Evolutionary conservation across 768 basidiomycete genomes (phyloP).

Genomic region (Plicaturopsis crispa): DNA sequence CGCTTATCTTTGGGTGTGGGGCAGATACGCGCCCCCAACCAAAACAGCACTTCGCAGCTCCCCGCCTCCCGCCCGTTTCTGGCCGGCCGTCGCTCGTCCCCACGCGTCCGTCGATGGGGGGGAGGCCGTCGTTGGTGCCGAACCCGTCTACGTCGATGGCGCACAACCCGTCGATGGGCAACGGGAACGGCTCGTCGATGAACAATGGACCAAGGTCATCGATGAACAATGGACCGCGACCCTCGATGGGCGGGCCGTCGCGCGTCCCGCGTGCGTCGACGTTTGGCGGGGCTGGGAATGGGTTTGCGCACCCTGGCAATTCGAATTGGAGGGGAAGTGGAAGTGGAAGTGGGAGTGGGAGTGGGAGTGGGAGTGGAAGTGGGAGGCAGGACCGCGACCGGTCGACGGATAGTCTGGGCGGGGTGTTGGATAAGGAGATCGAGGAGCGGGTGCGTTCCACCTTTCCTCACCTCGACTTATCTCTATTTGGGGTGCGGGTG

Average conservation of each 20-base stretch:
- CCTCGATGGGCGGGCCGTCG: conserved; percentile 30
- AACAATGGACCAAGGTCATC: too few species aligned
- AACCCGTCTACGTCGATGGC: conserved; percentile 27
- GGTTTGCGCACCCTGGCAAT: conserved; percentile 25
- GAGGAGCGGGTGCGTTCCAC: conserved; percentile 53
- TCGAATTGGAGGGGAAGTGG: conserved; percentile 3
- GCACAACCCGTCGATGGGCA: too few species aligned
- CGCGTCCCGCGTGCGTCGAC: conserved; percentile 27
- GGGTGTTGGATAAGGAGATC: conserved; percentile 63
- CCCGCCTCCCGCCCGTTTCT: conserved; percentile 36
- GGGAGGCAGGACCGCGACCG: not conserved
- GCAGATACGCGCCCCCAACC: conserved; percentile 53
- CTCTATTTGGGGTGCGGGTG: not conserved
- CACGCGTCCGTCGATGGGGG: conserved; percentile 28
- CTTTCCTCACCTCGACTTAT: conserved; percentile 4
- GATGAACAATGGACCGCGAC: conserved; percentile 22
- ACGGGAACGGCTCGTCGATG: too few species aligned
- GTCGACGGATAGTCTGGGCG: conserved; percentile 9
- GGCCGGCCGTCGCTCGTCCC: conserved; percentile 40
- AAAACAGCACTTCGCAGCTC: conserved; percentile 62
- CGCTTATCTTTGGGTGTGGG: too few species aligned
- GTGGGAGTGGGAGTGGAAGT: conserved; percentile 2
- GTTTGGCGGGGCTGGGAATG: conserved; percentile 22
- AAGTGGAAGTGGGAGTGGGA: conserved; percentile 4
- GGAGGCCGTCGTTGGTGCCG: conserved; percentile 24